phyloP scores from a whole-genome alignment of 1,139 yeast genomes.

The Suhomyces guaymorum region DNA sequence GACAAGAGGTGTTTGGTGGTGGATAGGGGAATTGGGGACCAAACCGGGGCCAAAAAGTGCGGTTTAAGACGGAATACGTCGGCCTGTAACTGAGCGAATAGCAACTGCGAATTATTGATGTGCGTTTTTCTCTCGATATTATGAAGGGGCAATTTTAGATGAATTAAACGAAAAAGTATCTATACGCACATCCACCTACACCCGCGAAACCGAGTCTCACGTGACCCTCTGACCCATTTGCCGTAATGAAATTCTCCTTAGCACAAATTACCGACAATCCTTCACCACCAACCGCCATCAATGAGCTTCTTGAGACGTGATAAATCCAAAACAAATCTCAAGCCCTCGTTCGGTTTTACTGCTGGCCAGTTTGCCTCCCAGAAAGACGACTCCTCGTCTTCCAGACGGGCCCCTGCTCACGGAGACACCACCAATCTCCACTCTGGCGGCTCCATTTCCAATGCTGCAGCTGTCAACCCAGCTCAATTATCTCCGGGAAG shows the following conservation, averaged over 20 bases:
- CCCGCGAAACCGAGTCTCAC: too few relatives aligned
- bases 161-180: too few relatives aligned
- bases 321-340: slow-evolving; percentile 26
- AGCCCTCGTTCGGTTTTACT: slow-evolving; percentile 16
- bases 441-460: background rate
- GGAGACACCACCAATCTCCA: background rate
- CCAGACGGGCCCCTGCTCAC: background rate
- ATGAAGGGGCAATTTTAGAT: too few relatives aligned
- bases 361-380: slow-evolving; percentile 18
- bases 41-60: too few relatives aligned
- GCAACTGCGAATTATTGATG: too few relatives aligned
- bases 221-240: too few relatives aligned
- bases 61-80: too few relatives aligned
- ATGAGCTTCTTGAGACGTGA: slow-evolving; percentile 37
- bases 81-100: too few relatives aligned
- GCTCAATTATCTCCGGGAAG: slow-evolving; percentile 9
- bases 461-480: background rate
- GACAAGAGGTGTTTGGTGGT: too few relatives aligned
- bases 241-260: slow-evolving; percentile 5
- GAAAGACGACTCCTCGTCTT: background rate
- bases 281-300: slow-evolving; percentile 1
- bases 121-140: too few relatives aligned
- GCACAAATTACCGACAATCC: slow-evolving; percentile 4
- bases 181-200: too few relatives aligned
- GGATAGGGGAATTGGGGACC: too few relatives aligned